These are phyloP conservation scores for Tylopilus rubrobrunneus DNA, from an alignment of 768 basidiomycete genomes.

Conservation along the genomic window DNA sequence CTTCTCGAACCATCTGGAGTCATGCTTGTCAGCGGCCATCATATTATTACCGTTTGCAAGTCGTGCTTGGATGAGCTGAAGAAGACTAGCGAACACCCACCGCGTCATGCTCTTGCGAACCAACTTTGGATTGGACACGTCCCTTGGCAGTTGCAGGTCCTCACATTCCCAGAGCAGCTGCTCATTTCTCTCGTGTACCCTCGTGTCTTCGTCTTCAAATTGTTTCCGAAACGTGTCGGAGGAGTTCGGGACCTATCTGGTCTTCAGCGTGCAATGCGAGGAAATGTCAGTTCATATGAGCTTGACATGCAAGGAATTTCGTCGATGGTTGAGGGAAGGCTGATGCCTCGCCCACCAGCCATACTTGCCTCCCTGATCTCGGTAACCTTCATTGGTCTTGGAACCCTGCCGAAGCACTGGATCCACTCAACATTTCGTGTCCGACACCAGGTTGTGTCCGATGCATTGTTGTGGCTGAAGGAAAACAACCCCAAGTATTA, in stretches of 20 bases:
- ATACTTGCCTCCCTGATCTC: neutral
- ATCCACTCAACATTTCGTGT: neutral
- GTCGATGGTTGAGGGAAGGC: neutral
- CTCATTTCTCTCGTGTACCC: neutral
- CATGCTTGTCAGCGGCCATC: too few relatives aligned
- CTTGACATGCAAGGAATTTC: neutral
- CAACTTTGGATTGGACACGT: neutral
- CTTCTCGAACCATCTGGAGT: neutral
- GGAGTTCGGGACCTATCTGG: neutral
- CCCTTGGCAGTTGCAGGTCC: neutral
- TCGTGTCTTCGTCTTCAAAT: neutral
- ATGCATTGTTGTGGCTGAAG: neutral
- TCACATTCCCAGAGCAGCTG: neutral
- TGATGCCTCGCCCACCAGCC: neutral
- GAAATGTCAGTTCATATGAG: neutral
- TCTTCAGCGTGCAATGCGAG: neutral
- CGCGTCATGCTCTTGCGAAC: neutral
- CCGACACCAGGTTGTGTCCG: neutral
- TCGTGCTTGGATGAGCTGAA: too few relatives aligned
- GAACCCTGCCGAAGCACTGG: neutral
- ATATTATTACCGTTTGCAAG: too few relatives aligned
- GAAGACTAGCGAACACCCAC: neutral
- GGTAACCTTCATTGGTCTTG: neutral
- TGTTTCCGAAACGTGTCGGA: neutral
- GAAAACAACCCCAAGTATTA: neutral